Evolutionary conservation across 768 basidiomycete genomes (phyloP), one percentile per base, ranked within the genome.

Genomic region (Russula sp.): DNA sequence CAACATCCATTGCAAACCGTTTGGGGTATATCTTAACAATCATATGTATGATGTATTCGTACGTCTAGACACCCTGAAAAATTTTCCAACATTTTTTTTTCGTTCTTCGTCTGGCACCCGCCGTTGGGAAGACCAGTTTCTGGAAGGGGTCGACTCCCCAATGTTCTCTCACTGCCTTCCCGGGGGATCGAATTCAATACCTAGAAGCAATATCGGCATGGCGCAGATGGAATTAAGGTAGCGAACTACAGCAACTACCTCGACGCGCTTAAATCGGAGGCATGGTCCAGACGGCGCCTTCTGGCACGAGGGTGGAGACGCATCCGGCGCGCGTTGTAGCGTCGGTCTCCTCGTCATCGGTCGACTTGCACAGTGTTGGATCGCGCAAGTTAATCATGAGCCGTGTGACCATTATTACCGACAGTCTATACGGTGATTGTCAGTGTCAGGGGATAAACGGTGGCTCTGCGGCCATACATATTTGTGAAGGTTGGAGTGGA

Each of bases 321-420:
- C 55, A n/a, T 44, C 52, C 57, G 1, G 16, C 31, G 10, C n/a
- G 31, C 27, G 57, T 34, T 4, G n/a, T 35, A 20, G 16, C 14
- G 27, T 42, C 13, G 16, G 61, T 32, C n/a, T 18, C 44, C 31
- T 55, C 49, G 16, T 14, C 0, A n/a, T 34, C 52, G 16, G 13
- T 32, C 14, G 50, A 13, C 11, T 14, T 18, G 18, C 14, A 20
- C 18, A 66, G 39, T 6, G 20, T 48, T 48, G 64, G 61, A 20
- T 65, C 64, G 50, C 56, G 61, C 42, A 65, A 31, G n/a, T 59
- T 63, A 44, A 66, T 47, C 65, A 66, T 66, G 27, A 66, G 52
- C 13, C 65, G 62, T 6, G 65, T 51, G 37, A 66, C 14, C 65
- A 66, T 53, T 35, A 64, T 40, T 22, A 66, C 57, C 1, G 52